These are phyloP conservation scores for Flaveria floridana DNA, from an alignment of 140 eudicot genomes.

Conservation along the genomic window DNA sequence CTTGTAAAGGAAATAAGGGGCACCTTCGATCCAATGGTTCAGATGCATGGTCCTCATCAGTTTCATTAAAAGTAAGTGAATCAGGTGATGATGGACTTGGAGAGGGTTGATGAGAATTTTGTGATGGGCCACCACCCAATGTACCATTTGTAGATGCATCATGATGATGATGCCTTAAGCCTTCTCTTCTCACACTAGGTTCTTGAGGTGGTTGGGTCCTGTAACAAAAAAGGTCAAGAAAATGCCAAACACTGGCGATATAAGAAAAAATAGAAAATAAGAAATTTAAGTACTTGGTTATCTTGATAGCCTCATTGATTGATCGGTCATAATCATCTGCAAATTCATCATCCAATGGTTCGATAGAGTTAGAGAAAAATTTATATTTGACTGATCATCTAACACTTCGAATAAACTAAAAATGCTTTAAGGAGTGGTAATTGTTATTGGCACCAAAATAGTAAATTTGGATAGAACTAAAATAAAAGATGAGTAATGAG, in stretches of 20 bases:
- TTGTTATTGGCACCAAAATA: not conserved
- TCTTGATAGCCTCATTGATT: constrained; percentile 89
- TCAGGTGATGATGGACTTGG: constrained; percentile 47
- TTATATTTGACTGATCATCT: not conserved
- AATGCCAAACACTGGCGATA: not conserved
- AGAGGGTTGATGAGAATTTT: constrained; percentile 37
- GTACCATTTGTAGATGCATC: constrained; percentile 57
- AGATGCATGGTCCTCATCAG: constrained; percentile 51
- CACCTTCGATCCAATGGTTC: constrained; percentile 80
- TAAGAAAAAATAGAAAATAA: constrained; percentile 12
- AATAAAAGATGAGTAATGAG: not conserved
- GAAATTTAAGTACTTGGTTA: constrained; percentile 58
- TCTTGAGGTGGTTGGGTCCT: constrained; percentile 59
- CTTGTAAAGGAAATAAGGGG: not conserved
- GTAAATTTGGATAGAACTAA: not conserved
- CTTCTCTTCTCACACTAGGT: constrained; percentile 57
- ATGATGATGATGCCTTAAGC: constrained; percentile 29
- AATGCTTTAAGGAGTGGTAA: not conserved
- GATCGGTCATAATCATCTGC: constrained; percentile 97
- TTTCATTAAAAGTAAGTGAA: constrained; percentile 51
- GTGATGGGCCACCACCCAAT: constrained; percentile 56
- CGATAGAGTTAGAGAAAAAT: constrained; percentile 10
- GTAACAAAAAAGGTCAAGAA: constrained; percentile 21
- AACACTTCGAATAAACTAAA: not conserved
- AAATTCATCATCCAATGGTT: constrained; percentile 29